Evolutionary conservation across 106 monocot genomes (phyloP), one percentile per base, ranked within the genome.

Genomic region (Dendrobium nobile): DNA sequence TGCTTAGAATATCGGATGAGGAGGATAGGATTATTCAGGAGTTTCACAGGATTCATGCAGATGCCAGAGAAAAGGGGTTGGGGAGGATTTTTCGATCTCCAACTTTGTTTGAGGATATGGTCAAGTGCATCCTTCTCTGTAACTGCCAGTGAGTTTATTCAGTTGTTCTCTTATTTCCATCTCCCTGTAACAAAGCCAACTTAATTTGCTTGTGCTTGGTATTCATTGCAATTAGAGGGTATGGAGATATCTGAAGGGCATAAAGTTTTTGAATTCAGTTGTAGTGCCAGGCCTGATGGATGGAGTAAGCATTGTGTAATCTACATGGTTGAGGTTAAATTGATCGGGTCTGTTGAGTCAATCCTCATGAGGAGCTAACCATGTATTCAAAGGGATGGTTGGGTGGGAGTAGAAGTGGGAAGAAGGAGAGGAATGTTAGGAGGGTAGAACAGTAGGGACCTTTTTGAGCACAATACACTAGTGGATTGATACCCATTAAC

Each of bases 101-200:
- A 26, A 87, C 88, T 1, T 80, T 95, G 73, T 95, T 95, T 42
- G 95, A 95, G 82, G 95, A 95, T 81, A 95, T 95, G 95, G 84
- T 95, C 84, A 95, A 95, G 78, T 92, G 95, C 88, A 86, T 95
- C 47, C 95, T 95, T 55, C 88, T 95, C 70, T 95, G 95, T 84
- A 92, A 95, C 79, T 95, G 95, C 88, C 87, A 85, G 95, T 95
- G 73, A 84, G 91, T 73, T 41, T 5, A 40, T 42, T n/a, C 10
- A 9, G n/a, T 72, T 43, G 0, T n/a, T 77, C n/a, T 17, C 55
- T 28, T 61, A 16, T 42, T 61, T 67, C 26, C 43, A 20, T 16
- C 28, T 76, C 45, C 75, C 5, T 72, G 15, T 1, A 67, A 27
- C 8, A 0, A 67, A 4, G n/a, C 10, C 27, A 27, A 24, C 8